A percentile compares a stretch with the other conserved stretches of the same genome.
Conservation (phyloP, 768 basidiomycete genomes). For the Pleurotus sapidus region DNA sequence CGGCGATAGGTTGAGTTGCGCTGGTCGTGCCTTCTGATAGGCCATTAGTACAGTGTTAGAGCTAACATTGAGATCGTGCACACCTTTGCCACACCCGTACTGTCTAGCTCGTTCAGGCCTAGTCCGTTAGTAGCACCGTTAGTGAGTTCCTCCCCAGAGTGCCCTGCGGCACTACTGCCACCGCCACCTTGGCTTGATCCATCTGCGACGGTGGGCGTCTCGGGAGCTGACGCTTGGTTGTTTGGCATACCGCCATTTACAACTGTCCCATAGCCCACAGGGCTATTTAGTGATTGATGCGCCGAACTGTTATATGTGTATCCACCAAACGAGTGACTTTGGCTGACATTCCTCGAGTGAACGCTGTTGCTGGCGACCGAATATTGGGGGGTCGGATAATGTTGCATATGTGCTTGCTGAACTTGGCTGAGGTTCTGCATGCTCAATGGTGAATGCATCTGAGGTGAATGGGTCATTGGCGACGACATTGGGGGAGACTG, state of each 20-base stretch:
- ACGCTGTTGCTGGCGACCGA: constrained; percentile 3
- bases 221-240: not conserved
- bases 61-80: not conserved
- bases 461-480: constrained; percentile 27
- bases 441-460: constrained; percentile 13
- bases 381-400: constrained; percentile 8
- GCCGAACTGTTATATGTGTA: constrained; percentile 26
- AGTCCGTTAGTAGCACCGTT: constrained; percentile 9
- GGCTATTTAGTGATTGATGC: constrained; percentile 43
- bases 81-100: constrained; percentile 17
- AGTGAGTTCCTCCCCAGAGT: not conserved
- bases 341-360: constrained; percentile 41
- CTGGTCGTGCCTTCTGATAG: constrained; percentile 41
- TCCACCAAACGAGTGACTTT: constrained; percentile 30
- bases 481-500: constrained; percentile 25
- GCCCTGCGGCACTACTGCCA: not conserved
- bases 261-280: constrained; percentile 18
- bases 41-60: not conserved
- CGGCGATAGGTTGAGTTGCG: constrained; percentile 53
- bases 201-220: not conserved
- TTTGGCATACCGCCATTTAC: not conserved
- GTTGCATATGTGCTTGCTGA: constrained; percentile 4
- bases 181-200: not conserved
- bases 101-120: constrained; percentile 9
- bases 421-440: constrained; percentile 15